Base-by-base conservation (phyloP, 257 asterid species). In the Nicotiana tabacum region DNA sequence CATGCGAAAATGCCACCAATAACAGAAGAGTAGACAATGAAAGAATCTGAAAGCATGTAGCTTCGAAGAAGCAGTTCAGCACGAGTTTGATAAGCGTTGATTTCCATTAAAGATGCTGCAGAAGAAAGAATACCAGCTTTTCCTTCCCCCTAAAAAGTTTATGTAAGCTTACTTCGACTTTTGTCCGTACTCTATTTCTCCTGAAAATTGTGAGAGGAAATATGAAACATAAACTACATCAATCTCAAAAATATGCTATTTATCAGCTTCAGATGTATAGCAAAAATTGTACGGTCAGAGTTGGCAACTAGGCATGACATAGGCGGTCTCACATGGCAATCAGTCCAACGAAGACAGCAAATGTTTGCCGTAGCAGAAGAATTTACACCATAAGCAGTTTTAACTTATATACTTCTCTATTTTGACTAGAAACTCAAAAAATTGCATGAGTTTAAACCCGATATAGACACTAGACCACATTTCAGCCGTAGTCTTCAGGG, bases 1-100 rank as follows among this genome's bases (percentile, higher is more conserved):
- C 95, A 92, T 32, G 92, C 91, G 64, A 90, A 79, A 77, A 91
- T 85, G 66, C 94, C 92, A 35, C 87, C 81, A 89, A 90, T 82
- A 81, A 91, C 83, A 53, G 98, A 91, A 24, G 94, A 81, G 56
- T 81, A 92, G 78, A 88, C 64, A 77, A 89, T 9, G 61, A 70
- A 86, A 82, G 85, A 83, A 85, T 90, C 93, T 21, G 90, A 92
- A 43, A 90, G 85, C 48, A 89, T 81, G 83, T 85, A 92, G 64
- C 87, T 85, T 80, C 82, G 83, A 57, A 92, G 85, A 82, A 94
- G 88, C 66, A 87, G 83, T 82, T 87, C 93, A 4, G 85, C 88
- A 70, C 84, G 94, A 86, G 89, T 86, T 77, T 86, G 88, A 86
- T 84, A 90, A 83, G 85, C 83, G 77, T 80, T 69, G 86, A 88